phyloP scores from a whole-genome alignment of 192 early-diverging fungal genomes.

The Backusella liffmaniae region DNA sequence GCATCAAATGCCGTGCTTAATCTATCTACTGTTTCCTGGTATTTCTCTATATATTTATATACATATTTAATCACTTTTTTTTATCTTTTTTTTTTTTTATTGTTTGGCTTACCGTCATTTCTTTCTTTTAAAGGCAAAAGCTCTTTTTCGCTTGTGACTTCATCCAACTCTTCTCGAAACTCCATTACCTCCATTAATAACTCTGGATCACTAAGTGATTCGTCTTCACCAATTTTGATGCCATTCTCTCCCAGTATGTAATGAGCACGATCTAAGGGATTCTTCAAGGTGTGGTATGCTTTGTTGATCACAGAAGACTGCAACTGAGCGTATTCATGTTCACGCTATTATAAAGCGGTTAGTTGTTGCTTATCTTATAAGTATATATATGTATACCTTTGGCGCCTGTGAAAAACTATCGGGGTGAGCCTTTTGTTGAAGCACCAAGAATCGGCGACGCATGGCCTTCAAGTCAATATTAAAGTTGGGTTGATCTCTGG shows the following conservation, averaged over 20 bases:
- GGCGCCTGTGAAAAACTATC: slow-evolving; percentile 71
- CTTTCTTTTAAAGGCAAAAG: slow-evolving; percentile 54
- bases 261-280: slow-evolving; percentile 77
- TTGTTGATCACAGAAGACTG: slow-evolving; percentile 88
- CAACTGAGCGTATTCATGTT: slow-evolving; percentile 59
- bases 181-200: slow-evolving; percentile 88
- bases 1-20: slow-evolving; percentile 57
- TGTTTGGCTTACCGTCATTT: slow-evolving; percentile 57
- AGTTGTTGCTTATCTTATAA: not conserved
- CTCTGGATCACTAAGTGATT: slow-evolving; percentile 61
- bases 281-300: slow-evolving; percentile 74
- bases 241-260: slow-evolving; percentile 72
- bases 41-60: slow-evolving; percentile 17
- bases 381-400: slow-evolving; percentile 37
- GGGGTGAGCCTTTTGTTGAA: slow-evolving; percentile 86
- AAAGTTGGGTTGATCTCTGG: slow-evolving; percentile 51
- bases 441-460: slow-evolving; percentile 61
- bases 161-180: slow-evolving; percentile 72
- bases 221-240: slow-evolving; percentile 57
- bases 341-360: slow-evolving; percentile 43
- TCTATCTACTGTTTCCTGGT: slow-evolving; percentile 18
- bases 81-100: not conserved
- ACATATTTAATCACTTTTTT: no score
- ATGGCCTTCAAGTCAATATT: slow-evolving; percentile 65
- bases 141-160: slow-evolving; percentile 60